Conservation (phyloP, 2,329 filamentous ascomycete species). For the Xylaria multiplex region DNA sequence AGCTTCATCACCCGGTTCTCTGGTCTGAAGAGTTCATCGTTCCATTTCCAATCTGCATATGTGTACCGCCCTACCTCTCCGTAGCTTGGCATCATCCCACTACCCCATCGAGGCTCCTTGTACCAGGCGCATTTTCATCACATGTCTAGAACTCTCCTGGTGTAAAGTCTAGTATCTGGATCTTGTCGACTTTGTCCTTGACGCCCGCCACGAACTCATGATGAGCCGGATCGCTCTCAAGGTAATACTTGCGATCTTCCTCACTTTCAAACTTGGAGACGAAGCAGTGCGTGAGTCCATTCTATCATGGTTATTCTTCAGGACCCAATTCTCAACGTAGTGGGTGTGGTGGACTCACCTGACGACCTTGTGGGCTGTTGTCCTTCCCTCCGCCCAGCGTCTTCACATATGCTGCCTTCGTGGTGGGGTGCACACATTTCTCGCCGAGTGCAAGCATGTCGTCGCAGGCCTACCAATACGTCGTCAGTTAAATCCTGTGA, state of each 20-base stretch:
- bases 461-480: constrained; percentile 44
- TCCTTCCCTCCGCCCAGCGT: constrained; percentile 67
- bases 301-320: constrained; percentile 51
- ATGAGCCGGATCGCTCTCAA: constrained; percentile 70
- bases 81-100: not conserved
- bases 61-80: not conserved
- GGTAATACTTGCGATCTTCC: constrained; percentile 74
- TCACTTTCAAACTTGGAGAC: constrained; percentile 71
- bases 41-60: not conserved
- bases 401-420: constrained; percentile 67
- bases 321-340: not conserved
- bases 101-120: not conserved
- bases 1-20: not conserved
- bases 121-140: not conserved
- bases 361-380: constrained; percentile 68
- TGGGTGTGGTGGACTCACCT: constrained; percentile 54
- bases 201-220: constrained; percentile 64
- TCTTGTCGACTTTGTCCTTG: constrained; percentile 58
- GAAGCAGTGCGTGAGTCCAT: constrained; percentile 72
- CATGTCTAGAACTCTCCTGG: constrained; percentile 48
- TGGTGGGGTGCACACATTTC: constrained; percentile 68
- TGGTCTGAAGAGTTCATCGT: not conserved
- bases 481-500: constrained; percentile 12
- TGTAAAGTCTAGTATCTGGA: constrained; percentile 68
- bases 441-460: constrained; percentile 60